A percentile compares a stretch with the other conserved stretches of the same genome.
phyloP scores from a whole-genome alignment of 352 stramenopile species.

The Phytophthora nicotianae region DNA sequence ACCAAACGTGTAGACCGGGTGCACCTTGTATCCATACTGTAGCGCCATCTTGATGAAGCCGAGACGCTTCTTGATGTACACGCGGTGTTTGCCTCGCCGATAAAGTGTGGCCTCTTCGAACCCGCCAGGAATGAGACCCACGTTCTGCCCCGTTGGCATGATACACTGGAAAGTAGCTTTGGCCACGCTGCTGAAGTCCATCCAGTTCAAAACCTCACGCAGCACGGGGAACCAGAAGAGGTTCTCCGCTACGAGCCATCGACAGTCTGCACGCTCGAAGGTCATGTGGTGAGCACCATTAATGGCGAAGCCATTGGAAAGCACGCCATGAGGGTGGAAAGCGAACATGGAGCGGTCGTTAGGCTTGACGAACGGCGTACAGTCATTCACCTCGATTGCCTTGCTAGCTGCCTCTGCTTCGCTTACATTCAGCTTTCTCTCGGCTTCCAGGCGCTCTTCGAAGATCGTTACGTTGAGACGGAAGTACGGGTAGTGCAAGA shows the following conservation, averaged over 20 bases:
- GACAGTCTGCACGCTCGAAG: constrained; percentile 51
- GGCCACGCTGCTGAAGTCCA: constrained; percentile 52
- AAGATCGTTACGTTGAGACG: constrained; percentile 49
- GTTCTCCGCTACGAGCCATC: constrained; percentile 73
- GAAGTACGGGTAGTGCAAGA: constrained; percentile 65
- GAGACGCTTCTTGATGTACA: constrained; percentile 88
- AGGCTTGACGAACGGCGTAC: constrained; percentile 6
- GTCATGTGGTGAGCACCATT: constrained; percentile 58
- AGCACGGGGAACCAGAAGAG: constrained; percentile 67
- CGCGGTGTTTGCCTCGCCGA: constrained; percentile 69
- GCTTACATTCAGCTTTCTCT: constrained; percentile 27
- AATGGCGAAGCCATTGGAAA: constrained; percentile 52
- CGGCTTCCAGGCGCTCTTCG: constrained; percentile 32
- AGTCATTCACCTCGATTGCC: constrained; percentile 29
- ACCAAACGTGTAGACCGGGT: constrained; percentile 91
- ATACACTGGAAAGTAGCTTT: constrained; percentile 52
- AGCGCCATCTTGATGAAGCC: constrained; percentile 93
- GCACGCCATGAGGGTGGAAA: constrained; percentile 71
- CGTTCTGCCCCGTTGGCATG: constrained; percentile 56
- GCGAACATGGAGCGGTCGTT: constrained; percentile 33
- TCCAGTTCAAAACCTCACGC: constrained; percentile 64
- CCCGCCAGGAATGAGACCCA: constrained; percentile 89
- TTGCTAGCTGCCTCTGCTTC: constrained; percentile 64
- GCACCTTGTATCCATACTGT: constrained; percentile 87
- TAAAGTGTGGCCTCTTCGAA: constrained; percentile 95